Evolutionary conservation across 2,329 filamentous ascomycete species (phyloP).

Genomic region (Endocalyx cinctus): DNA sequence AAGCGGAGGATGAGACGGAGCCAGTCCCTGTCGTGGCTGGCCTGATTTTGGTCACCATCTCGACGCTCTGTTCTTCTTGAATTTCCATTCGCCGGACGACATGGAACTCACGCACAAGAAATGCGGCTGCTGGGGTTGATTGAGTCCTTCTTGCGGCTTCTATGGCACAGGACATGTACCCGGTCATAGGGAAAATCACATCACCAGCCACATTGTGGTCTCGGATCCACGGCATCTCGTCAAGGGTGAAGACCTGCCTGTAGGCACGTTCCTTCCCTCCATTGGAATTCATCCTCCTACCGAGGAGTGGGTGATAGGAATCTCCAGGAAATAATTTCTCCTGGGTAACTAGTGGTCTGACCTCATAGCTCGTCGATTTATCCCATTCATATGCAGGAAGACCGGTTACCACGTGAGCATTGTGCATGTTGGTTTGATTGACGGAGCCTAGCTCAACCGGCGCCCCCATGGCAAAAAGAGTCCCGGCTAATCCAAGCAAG

Average conservation of each 20-base stretch:
- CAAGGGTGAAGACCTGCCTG: slow-evolving; percentile 31
- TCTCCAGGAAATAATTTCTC: slow-evolving; percentile 6
- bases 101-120: slow-evolving; percentile 10
- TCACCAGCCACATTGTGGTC: slow-evolving; percentile 36
- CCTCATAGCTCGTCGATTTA: slow-evolving; percentile 5
- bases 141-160: slow-evolving; percentile 6
- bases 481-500: slow-evolving; percentile 4
- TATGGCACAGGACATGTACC: slow-evolving; percentile 9
- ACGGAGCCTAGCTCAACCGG: slow-evolving; percentile 4
- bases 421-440: slow-evolving; percentile 6
- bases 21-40: slow-evolving; percentile 18
- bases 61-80: slow-evolving; percentile 21
- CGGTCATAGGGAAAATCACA: slow-evolving; percentile 12
- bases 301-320: slow-evolving; percentile 6
- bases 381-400: slow-evolving; percentile 15
- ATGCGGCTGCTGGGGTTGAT: neutral
- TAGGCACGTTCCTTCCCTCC: slow-evolving; percentile 24
- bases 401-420: slow-evolving; percentile 7
- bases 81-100: too few species aligned
- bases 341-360: slow-evolving; percentile 4
- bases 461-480: slow-evolving; percentile 6
- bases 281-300: slow-evolving; percentile 10
- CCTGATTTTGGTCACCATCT: slow-evolving; percentile 20
- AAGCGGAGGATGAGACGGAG: too few species aligned
- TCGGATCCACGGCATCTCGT: slow-evolving; percentile 38